A percentile compares a stretch with the other conserved stretches of the same genome.
phyloP scores from a whole-genome alignment of 1,139 yeast species.

The Meyerozyma elateridarum region DNA sequence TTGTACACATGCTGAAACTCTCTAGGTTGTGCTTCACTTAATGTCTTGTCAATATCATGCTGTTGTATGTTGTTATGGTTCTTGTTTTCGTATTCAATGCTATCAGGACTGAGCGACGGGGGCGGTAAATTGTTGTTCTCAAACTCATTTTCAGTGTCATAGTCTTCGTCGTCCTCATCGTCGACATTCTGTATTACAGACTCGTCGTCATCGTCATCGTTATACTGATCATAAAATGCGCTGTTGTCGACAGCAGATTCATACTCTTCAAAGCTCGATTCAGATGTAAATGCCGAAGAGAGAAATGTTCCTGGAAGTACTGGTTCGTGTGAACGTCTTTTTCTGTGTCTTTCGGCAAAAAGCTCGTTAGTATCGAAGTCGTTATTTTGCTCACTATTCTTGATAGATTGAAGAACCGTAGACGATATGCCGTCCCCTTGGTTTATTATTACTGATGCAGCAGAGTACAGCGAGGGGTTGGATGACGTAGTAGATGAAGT shows the following conservation, averaged over 20 bases:
- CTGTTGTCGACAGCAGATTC: slow-evolving; percentile 12
- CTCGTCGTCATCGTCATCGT: slow-evolving; percentile 14
- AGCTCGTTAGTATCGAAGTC: slow-evolving; percentile 33
- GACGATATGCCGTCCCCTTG: slow-evolving; percentile 21
- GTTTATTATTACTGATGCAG: slow-evolving; percentile 7
- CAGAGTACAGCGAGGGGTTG: slow-evolving; percentile 2
- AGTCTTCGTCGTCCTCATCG: slow-evolving; percentile 16
- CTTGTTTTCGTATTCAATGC: too few species aligned
- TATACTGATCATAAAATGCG: slow-evolving; percentile 8
- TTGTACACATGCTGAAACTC: too few species aligned
- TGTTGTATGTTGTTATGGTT: too few species aligned
- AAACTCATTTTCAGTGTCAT: too few species aligned
- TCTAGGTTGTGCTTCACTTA: too few species aligned
- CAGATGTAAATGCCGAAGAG: slow-evolving; percentile 1
- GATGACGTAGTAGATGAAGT: slow-evolving; percentile 3
- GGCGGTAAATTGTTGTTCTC: too few species aligned
- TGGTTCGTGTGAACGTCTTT: slow-evolving; percentile 12
- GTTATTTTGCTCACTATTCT: slow-evolving; percentile 16
- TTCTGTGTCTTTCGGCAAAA: slow-evolving; percentile 32
- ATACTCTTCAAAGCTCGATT: slow-evolving; percentile 5
- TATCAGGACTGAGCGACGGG: too few species aligned
- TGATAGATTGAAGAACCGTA: slow-evolving; percentile 28
- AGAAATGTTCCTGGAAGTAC: not conserved
- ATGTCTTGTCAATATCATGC: too few species aligned
- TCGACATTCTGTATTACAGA: too few species aligned